Evolutionary conservation across 352 stramenopile genomes (phyloP), one percentile per base, ranked within the genome.

Genomic region (Phytophthora sp.): DNA sequence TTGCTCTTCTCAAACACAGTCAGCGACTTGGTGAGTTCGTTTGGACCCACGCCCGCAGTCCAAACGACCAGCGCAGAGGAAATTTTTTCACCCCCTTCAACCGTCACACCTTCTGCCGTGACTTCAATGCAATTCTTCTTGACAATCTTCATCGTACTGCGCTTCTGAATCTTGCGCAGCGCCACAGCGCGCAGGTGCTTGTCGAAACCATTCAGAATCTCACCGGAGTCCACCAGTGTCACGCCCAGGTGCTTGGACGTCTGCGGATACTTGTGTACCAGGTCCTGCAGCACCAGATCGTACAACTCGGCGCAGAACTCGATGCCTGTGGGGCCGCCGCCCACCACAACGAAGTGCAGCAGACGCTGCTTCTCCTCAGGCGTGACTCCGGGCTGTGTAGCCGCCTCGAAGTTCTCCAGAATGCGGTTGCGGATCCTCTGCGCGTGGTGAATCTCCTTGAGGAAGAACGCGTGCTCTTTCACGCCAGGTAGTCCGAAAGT

Each of bases 291-390:
- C 51, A 98, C 66, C 69, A 98, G 89, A 63, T 98, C 97, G 73
- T 98, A 90, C 46, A 99, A 79, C 76, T 99, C 97, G 16, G 90
- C 86, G 38, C 96, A 97, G 73, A 99, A 99, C 79, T 99, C 97
- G 63, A 98, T 93, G 44, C 84, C 90, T 0, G 96, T 99, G 2
- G 96, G 95, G 6, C 96, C 96, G 6, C 97, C 97, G 6, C 97
- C 97, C 9, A 99, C 97, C 8, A 99, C 92, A n/a, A 99, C 88
- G 80, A 99, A 99, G 42, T 95, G 96, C 15, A 99, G 79, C 7
- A 99, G 73, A 26, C 91, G 71, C 33, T 90, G 62, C 51, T 96
- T 93, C 76, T 98, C 93, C n/a, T 86, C 83, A 2, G 84, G 68
- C 2, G 81, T 84, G 4, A 96, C 66, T 8, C 79, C 92, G 12